These are phyloP conservation scores for Alternaria metachromatica DNA, from an alignment of 2,329 filamentous ascomycete species.

Conservation along the genomic window DNA sequence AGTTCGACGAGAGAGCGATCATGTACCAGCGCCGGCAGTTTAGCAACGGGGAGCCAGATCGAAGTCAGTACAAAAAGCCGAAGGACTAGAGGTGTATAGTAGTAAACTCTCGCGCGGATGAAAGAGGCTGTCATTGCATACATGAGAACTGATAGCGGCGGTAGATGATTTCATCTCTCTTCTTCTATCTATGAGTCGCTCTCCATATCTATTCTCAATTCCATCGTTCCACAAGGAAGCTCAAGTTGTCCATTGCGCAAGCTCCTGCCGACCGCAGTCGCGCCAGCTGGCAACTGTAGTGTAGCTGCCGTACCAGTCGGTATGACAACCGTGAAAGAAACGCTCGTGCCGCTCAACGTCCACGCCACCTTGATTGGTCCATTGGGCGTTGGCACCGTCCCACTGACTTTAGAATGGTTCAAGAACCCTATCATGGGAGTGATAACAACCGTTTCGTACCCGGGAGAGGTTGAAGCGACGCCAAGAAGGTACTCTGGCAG, in stretches of 20 bases:
- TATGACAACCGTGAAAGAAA: not conserved
- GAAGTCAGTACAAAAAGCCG: slow-evolving; percentile 1
- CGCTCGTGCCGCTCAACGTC: not conserved
- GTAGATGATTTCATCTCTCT: not conserved
- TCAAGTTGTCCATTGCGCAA: not conserved
- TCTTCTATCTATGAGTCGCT: not conserved
- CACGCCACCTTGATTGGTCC: not conserved
- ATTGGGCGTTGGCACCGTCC: not conserved
- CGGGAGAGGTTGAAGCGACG: slow-evolving; percentile 12
- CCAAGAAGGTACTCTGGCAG: slow-evolving; percentile 35
- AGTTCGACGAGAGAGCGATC: slow-evolving; percentile 6
- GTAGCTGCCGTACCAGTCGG: not conserved
- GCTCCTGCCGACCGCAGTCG: not conserved
- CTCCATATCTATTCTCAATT: not conserved
- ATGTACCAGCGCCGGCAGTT: not conserved
- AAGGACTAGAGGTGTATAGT: not conserved
- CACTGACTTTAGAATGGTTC: not conserved
- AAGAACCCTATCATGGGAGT: not conserved
- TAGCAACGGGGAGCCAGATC: slow-evolving; percentile 5
- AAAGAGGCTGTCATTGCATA: not conserved
- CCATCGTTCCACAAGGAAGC: not conserved
- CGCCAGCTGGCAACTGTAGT: not conserved
- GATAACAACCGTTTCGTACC: slow-evolving; percentile 14
- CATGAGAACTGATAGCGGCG: not conserved
- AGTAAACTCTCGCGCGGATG: not conserved